Percentiles rank a stretch among this genome's conserved stretches.
Conservation (phyloP, 2,329 filamentous ascomycete genomes). For the Neofusicoccum cordaticola region DNA sequence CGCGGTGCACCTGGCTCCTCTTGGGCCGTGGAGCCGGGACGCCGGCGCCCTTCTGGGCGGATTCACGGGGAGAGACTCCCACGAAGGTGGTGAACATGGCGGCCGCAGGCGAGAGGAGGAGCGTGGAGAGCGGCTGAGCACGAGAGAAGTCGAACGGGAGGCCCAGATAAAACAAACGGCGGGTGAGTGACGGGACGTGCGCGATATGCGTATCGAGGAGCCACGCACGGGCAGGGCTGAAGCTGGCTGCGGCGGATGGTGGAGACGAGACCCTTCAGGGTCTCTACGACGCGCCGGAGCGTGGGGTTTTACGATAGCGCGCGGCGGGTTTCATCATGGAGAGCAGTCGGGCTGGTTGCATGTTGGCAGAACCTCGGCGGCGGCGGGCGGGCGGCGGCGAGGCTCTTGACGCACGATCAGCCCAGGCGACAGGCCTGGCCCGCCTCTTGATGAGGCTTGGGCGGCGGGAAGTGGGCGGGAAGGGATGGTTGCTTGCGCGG, state of each 20-base stretch:
- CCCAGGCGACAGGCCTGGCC: not conserved
- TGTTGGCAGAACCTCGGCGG: not conserved
- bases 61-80: not conserved
- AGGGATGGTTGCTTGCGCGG: not conserved
- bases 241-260: not conserved
- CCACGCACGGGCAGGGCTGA: not conserved
- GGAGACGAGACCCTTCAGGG: not conserved
- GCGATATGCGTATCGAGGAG: not conserved
- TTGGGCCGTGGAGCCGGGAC: constrained; percentile 19
- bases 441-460: not conserved
- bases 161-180: not conserved
- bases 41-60: not conserved
- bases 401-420: not conserved
- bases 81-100: constrained; percentile 21
- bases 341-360: too few relatives aligned
- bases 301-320: not conserved
- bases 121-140: not conserved
- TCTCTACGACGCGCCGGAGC: not conserved
- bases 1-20: constrained; percentile 32
- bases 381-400: not conserved
- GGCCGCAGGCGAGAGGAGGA: not conserved
- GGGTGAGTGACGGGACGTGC: constrained; percentile 6
- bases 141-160: not conserved
- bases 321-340: not conserved
- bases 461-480: not conserved